phyloP scores from a whole-genome alignment of 2,329 filamentous ascomycete species.

The Sclerotiophoma versabilis region DNA sequence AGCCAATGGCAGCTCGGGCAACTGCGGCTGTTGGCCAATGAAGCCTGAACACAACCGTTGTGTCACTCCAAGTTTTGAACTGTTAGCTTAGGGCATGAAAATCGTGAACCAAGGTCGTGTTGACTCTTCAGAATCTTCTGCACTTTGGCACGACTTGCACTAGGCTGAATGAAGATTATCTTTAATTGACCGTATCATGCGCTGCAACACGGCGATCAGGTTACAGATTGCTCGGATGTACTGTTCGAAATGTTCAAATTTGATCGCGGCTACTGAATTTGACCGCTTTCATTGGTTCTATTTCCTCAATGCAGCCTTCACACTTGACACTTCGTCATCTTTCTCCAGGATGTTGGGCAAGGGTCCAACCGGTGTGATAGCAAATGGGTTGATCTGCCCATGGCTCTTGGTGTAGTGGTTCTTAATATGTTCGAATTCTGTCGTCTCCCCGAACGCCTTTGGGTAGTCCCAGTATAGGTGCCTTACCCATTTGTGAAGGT shows the following conservation, averaged over 20 bases:
- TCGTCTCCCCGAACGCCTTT: constrained; percentile 82
- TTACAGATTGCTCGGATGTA: no score
- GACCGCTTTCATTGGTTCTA: no score
- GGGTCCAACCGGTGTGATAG: constrained; percentile 86
- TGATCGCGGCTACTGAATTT: no score
- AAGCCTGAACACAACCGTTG: neutral
- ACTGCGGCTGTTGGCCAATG: neutral
- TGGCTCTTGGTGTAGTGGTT: constrained; percentile 74
- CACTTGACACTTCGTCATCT: constrained; percentile 77
- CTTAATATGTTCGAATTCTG: constrained; percentile 96
- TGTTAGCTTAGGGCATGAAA: neutral
- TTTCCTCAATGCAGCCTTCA: constrained; percentile 33
- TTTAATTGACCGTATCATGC: no score
- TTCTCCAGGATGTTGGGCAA: constrained; percentile 79
- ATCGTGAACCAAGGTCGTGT: neutral
- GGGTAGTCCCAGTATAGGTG: constrained; percentile 73
- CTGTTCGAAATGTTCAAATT: no score
- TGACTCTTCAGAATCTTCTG: no score
- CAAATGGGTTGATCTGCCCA: constrained; percentile 68
- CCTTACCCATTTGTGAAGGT: constrained; percentile 80
- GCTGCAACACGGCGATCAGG: no score
- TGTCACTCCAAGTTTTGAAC: neutral
- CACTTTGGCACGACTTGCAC: no score
- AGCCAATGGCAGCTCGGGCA: neutral
- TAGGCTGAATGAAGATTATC: no score